phyloP scores from a whole-genome alignment of 495 filamentous ascomycete genomes.

The Hypoxylon trugodes region DNA sequence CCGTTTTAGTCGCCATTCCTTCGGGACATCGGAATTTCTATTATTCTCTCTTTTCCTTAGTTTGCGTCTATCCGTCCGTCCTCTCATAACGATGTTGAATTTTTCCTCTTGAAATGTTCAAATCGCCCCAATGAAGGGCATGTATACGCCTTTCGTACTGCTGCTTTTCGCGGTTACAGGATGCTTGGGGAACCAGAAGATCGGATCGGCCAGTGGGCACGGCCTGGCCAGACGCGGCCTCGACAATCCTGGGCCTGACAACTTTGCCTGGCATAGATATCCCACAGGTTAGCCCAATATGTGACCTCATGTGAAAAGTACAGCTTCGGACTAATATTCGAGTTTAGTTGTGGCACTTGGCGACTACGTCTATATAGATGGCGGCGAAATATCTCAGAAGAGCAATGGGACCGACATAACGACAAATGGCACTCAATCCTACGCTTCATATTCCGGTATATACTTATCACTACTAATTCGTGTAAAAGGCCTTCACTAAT shows the following conservation, averaged over 20 bases:
- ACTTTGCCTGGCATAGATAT: slow-evolving; percentile 41
- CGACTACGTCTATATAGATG: slow-evolving; percentile 45
- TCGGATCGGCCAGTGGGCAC: slow-evolving; percentile 19
- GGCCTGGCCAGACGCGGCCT: slow-evolving; percentile 31
- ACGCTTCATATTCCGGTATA: slow-evolving; percentile 33
- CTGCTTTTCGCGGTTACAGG: slow-evolving; percentile 42
- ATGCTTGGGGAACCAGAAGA: slow-evolving; percentile 22
- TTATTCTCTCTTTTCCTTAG: slow-evolving; percentile 26
- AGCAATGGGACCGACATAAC: slow-evolving; percentile 27
- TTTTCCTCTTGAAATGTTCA: slow-evolving; percentile 37
- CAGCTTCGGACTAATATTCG: slow-evolving; percentile 15
- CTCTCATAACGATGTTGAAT: slow-evolving; percentile 39
- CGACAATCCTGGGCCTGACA: slow-evolving; percentile 32
- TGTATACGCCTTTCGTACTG: slow-evolving; percentile 38
- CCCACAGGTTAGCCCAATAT: slow-evolving; percentile 32
- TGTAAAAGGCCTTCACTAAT: slow-evolving; percentile 8
- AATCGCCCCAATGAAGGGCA: slow-evolving; percentile 45
- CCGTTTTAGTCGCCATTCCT: slow-evolving; percentile 19
- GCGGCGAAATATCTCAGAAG: slow-evolving; percentile 41
- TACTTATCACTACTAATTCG: not conserved
- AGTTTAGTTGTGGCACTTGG: slow-evolving; percentile 34
- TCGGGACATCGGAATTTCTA: slow-evolving; percentile 20
- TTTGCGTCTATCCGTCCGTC: no score
- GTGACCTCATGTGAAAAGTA: not conserved
- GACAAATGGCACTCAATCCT: slow-evolving; percentile 28